These are phyloP conservation scores for Yarrowia deformans DNA, from an alignment of 805 yeast species.

Conservation along the genomic window DNA sequence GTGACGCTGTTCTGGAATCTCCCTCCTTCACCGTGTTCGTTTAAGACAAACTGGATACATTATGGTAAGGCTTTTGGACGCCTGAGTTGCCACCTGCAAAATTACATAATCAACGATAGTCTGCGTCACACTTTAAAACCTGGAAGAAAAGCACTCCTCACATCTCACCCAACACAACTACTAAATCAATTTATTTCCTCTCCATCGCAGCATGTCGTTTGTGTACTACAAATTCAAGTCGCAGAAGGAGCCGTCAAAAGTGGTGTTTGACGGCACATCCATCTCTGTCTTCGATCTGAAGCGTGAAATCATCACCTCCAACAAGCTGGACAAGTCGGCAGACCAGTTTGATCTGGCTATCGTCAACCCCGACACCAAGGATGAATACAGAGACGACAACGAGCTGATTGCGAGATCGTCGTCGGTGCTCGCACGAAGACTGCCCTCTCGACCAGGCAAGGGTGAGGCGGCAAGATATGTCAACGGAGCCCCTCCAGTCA, in stretches of 20 bases:
- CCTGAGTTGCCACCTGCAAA: constrained; percentile 7
- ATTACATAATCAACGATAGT: constrained; percentile 22
- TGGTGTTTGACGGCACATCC: constrained; percentile 95
- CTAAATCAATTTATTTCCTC: constrained; percentile 26
- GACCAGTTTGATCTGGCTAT: constrained; percentile 76
- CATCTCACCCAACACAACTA: constrained; percentile 14
- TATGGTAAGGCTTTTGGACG: neutral
- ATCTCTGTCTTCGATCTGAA: constrained; percentile 93
- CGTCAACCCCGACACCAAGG: constrained; percentile 72
- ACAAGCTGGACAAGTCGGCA: constrained; percentile 80
- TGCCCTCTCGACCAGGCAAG: constrained; percentile 63
- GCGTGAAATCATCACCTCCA: constrained; percentile 83
- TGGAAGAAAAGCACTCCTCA: neutral
- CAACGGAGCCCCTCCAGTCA: constrained; percentile 56
- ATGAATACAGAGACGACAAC: constrained; percentile 86
- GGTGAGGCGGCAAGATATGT: constrained; percentile 68
- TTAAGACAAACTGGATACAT: neutral
- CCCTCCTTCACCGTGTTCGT: no score
- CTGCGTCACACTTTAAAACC: neutral
- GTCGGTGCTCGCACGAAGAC: constrained; percentile 78
- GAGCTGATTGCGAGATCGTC: constrained; percentile 90
- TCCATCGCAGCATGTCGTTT: constrained; percentile 56
- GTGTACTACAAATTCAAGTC: constrained; percentile 87
- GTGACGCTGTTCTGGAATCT: no score
- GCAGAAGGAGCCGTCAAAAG: constrained; percentile 77